Evolutionary conservation across 495 filamentous ascomycete species (phyloP), one percentile per base, ranked within the genome.

Genomic region (Penicillium silybi): DNA sequence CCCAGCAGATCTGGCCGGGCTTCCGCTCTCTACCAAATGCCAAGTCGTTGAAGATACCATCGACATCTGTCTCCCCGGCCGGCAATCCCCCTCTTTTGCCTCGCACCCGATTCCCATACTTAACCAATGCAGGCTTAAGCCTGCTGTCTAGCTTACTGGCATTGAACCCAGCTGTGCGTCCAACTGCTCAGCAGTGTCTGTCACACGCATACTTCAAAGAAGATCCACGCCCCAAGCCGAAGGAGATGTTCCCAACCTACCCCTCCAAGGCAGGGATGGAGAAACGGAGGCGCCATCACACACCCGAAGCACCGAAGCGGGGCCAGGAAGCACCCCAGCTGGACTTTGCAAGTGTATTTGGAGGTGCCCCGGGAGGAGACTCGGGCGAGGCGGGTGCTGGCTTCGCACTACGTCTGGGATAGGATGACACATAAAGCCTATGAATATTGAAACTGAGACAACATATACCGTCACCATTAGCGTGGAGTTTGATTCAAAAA

Each of bases 181-280:
- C 89, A 0, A 80, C 78, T 1, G 89, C 93, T 1, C 72, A 80
- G 50, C 79, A 86, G 32, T 82, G 88, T 50, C 81, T 95, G 19
- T 66, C 76, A 19, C 91, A 97, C 67, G 76, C 82, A 38, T 98
- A 93, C 65, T 98, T 97, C 69, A 75, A 71, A 17, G 93, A 97
- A 73, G 86, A 95, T 51, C 93, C 93, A 1, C 86, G 85, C 27
- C 88, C 90, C 1, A 96, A 96, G 69, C 82, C 83, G 19, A 85
- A 85, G 64, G 87, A 84, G 57, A 88, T 95, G 85, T 92, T 95
- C 57, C 89, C 89, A 15, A 92, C 89, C 0, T 98, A 96, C 63
- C 93, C 93, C 2, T 91, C 86, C 44, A 97, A 96, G 70, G 93
- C 92, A 0, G 90, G 90, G 1, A 87, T 92, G 78, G 93, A 98